Evolutionary conservation across 2,329 filamentous ascomycete genomes (phyloP).

Genomic region (Ilyonectria sp.): DNA sequence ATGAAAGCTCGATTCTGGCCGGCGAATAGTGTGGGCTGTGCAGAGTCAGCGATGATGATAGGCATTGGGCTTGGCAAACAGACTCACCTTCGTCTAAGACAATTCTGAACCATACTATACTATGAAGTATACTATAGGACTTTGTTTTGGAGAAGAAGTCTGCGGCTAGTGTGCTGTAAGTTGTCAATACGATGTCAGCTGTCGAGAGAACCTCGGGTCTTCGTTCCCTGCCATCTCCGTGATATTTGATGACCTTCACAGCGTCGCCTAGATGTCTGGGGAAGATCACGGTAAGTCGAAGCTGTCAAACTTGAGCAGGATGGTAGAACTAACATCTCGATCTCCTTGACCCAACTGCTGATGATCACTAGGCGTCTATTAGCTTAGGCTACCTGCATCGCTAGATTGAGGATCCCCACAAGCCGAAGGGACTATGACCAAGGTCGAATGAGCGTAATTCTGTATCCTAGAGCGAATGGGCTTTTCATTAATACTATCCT

Average conservation of each 20-base stretch:
- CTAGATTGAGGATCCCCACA: slow-evolving; percentile 45
- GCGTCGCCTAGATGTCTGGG: slow-evolving; percentile 1
- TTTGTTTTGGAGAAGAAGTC: slow-evolving; percentile 47
- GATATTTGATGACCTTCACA: slow-evolving; percentile 10
- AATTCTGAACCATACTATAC: slow-evolving; percentile 59
- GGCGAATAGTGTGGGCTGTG: slow-evolving; percentile 66
- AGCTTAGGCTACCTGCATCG: background rate
- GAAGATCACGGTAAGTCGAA: background rate
- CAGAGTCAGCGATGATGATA: background rate
- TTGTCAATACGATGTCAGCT: slow-evolving; percentile 19
- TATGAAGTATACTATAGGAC: slow-evolving; percentile 38
- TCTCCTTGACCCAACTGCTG: slow-evolving; percentile 58
- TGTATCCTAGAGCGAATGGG: slow-evolving; percentile 31
- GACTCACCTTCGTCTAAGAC: slow-evolving; percentile 63
- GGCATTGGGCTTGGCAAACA: background rate
- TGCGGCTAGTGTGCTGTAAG: slow-evolving; percentile 29
- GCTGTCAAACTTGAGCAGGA: background rate
- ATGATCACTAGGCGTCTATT: slow-evolving; percentile 53
- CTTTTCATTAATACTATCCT: slow-evolving; percentile 37
- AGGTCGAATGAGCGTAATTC: slow-evolving; percentile 55
- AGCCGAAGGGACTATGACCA: slow-evolving; percentile 61
- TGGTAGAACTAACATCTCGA: slow-evolving; percentile 50
- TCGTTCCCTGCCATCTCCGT: slow-evolving; percentile 8
- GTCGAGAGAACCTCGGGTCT: background rate
- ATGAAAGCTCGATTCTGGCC: slow-evolving; percentile 60